These are phyloP conservation scores for Quercus lobata DNA, from an alignment of 331 rosid species.

Conservation along the genomic window DNA sequence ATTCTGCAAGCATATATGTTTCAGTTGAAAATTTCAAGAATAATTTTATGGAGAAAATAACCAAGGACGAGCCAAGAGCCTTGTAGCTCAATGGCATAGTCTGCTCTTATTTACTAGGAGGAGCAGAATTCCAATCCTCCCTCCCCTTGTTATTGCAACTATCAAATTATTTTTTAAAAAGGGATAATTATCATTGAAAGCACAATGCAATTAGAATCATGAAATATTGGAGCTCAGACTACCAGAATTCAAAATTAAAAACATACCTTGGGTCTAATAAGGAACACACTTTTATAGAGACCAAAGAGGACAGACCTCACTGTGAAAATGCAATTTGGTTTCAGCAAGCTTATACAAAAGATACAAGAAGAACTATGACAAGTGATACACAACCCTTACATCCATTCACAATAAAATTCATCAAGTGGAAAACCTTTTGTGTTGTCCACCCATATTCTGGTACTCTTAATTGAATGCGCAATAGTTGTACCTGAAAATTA, in stretches of 20 bases:
- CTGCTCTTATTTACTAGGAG: too few relatives aligned
- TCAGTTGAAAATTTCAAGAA: not conserved
- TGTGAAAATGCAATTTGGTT: conserved; percentile 34
- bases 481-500: conserved; percentile 52
- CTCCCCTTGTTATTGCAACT: not conserved
- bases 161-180: not conserved
- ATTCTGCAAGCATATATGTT: not conserved
- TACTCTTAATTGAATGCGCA: conserved; percentile 70
- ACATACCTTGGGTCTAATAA: conserved; percentile 56
- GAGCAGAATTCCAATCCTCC: too few relatives aligned
- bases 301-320: conserved; percentile 76
- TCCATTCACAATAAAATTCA: conserved; percentile 78
- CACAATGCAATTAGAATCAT: not conserved
- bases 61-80: not conserved
- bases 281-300: conserved; percentile 44
- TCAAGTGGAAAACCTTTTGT: conserved; percentile 79
- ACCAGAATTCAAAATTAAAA: conserved; percentile 6
- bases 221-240: not conserved
- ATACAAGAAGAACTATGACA: not conserved
- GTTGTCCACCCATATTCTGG: conserved; percentile 92
- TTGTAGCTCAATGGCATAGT: too few relatives aligned
- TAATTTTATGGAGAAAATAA: not conserved
- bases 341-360: conserved; percentile 14
- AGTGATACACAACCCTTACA: conserved; percentile 34
- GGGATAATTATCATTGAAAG: too few relatives aligned